phyloP scores from a whole-genome alignment of 192 early-diverging fungal genomes.

The Umbelopsis sp. region DNA sequence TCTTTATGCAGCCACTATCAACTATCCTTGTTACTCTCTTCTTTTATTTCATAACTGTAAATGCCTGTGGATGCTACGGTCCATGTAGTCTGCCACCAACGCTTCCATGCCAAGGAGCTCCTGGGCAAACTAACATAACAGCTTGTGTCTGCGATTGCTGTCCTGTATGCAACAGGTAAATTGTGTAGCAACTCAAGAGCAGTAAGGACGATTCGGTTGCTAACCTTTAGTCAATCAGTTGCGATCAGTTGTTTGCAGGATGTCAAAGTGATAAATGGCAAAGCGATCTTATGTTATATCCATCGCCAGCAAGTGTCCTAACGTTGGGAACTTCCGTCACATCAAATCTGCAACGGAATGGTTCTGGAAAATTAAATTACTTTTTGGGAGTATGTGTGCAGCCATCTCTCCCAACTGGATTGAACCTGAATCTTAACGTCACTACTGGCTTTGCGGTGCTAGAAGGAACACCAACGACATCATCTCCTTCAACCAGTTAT shows the following conservation, averaged over 20 bases:
- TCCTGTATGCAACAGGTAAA: background rate
- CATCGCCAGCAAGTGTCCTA: background rate
- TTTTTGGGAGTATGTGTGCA: background rate
- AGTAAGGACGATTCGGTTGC: no score
- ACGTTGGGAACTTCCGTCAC: background rate
- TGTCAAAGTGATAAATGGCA: slow-evolving; percentile 7
- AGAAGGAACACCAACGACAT: background rate
- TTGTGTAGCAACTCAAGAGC: background rate
- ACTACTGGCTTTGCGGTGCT: background rate
- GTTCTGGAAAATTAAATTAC: background rate
- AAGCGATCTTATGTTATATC: background rate
- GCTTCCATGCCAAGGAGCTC: background rate
- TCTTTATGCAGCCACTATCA: no score
- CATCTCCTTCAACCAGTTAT: background rate
- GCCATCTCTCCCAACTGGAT: background rate
- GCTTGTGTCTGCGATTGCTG: slow-evolving; percentile 12
- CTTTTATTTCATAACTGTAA: background rate
- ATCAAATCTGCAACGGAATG: background rate
- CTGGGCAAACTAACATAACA: background rate
- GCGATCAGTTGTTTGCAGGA: slow-evolving; percentile 7
- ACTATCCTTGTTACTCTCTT: no score
- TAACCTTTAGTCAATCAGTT: background rate
- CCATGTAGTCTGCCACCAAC: slow-evolving; percentile 7
- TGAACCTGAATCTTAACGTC: background rate
- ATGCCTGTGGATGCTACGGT: slow-evolving; percentile 10